Percentiles rank a stretch among this genome's conserved stretches.
Conservation (phyloP, 257 asterid species). For the Fraxinus pennsylvanica region DNA sequence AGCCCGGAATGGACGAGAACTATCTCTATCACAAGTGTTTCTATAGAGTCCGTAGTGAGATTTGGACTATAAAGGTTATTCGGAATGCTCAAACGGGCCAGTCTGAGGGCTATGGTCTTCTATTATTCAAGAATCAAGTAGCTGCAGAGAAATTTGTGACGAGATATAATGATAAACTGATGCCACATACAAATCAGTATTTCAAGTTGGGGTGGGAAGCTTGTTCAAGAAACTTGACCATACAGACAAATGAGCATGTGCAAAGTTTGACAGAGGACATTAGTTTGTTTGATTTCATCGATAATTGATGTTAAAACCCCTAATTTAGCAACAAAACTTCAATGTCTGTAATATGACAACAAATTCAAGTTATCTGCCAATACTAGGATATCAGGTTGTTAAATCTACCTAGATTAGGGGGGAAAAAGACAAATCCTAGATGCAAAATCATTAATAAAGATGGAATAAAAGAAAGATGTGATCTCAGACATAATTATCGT, state of each 20-base stretch:
- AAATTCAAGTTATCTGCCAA: not conserved
- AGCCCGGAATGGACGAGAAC: slow-evolving; percentile 37
- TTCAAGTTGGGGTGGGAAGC: slow-evolving; percentile 7
- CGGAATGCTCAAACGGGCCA: slow-evolving; percentile 12
- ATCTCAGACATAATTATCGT: not conserved
- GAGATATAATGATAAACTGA: not conserved
- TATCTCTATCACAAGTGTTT: slow-evolving; percentile 35
- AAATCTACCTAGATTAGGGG: not conserved
- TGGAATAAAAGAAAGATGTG: not conserved
- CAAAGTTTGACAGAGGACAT: not conserved
- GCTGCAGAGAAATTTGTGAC: slow-evolving; percentile 22
- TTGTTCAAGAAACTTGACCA: not conserved
- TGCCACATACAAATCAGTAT: slow-evolving; percentile 16
- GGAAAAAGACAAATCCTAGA: not conserved
- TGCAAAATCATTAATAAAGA: not conserved
- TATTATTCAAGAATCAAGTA: slow-evolving; percentile 17
- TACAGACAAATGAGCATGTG: not conserved
- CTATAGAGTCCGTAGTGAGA: slow-evolving; percentile 8
- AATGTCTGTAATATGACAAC: not conserved
- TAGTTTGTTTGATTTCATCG: not conserved
- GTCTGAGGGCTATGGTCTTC: slow-evolving; percentile 25
- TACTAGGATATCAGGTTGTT: not conserved
- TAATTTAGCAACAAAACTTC: not conserved
- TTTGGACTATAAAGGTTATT: slow-evolving; percentile 7
- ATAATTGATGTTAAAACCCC: not conserved